phyloP scores from a whole-genome alignment of 768 basidiomycete species.

The Lentinula guzmanii region DNA sequence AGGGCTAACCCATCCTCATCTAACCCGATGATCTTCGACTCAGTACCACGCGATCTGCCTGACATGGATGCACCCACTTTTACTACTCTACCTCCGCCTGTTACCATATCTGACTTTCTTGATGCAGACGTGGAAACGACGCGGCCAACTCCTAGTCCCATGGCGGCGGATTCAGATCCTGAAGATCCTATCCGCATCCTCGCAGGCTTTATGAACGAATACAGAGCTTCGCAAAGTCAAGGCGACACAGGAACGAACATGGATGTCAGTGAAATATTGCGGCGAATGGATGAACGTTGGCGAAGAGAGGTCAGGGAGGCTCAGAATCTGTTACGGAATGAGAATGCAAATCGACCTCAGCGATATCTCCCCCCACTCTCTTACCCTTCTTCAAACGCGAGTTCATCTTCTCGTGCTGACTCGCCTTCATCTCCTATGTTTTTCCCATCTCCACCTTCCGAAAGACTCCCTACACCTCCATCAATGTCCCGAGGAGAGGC shows the following conservation, averaged over 20 bases:
- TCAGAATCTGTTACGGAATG: neutral
- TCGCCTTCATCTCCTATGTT: slow-evolving; percentile 1
- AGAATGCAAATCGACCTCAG: neutral
- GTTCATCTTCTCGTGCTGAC: neutral
- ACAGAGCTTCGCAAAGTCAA: neutral
- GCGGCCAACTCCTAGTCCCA: neutral
- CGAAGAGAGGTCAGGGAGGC: neutral
- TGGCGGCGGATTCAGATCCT: neutral
- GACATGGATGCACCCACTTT: neutral
- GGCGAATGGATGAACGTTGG: neutral
- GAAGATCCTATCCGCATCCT: slow-evolving; percentile 1
- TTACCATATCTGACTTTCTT: neutral
- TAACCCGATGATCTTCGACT: slow-evolving; percentile 2
- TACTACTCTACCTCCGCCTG: neutral
- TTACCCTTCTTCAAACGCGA: neutral
- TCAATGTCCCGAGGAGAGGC: neutral
- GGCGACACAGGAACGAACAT: neutral
- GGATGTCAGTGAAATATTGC: neutral
- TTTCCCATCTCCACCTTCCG: neutral
- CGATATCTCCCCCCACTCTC: slow-evolving; percentile 1
- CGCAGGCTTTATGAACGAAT: neutral
- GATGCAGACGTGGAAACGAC: neutral
- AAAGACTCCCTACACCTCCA: neutral
- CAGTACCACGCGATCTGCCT: neutral
- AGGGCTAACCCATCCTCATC: neutral